phyloP scores from a whole-genome alignment of 2,329 filamentous ascomycete genomes.

The Sclerotinia glacialis region DNA sequence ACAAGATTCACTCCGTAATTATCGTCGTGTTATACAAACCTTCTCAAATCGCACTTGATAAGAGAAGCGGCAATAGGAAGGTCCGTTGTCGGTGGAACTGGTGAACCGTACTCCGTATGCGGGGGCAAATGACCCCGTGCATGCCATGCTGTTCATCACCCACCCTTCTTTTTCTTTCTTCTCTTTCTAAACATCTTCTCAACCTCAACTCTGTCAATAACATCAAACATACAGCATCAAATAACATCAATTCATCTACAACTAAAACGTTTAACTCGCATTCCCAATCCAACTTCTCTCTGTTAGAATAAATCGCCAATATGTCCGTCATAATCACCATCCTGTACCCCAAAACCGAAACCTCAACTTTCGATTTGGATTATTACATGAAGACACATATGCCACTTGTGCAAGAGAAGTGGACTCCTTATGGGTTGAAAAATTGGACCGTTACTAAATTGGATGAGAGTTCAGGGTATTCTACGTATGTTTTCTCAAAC shows the following conservation, averaged over 20 bases:
- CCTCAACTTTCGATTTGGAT: slow-evolving; percentile 16
- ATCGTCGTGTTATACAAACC: too few relatives aligned
- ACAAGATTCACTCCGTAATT: too few relatives aligned
- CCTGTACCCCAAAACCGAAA: slow-evolving; percentile 17
- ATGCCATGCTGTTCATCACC: not conserved
- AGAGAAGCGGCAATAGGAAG: too few relatives aligned
- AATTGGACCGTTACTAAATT: not conserved
- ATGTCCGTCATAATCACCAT: slow-evolving; percentile 15
- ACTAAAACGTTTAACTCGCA: too few relatives aligned
- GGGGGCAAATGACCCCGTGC: not conserved
- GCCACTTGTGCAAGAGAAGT: slow-evolving; percentile 16
- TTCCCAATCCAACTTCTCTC: too few relatives aligned
- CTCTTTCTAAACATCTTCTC: not conserved
- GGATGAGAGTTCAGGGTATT: not conserved
- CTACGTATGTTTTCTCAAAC: not conserved
- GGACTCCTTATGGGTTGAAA: slow-evolving; percentile 6
- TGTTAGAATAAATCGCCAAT: not conserved
- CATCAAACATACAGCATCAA: too few relatives aligned
- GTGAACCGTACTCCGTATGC: not conserved
- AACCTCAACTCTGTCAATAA: too few relatives aligned
- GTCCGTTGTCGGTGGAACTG: too few relatives aligned
- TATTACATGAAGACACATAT: slow-evolving; percentile 19
- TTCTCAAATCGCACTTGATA: too few relatives aligned
- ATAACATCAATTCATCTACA: not conserved
- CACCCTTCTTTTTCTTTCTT: not conserved